Conservation (phyloP, 345 rosid genomes). For the Linum lewisii region DNA sequence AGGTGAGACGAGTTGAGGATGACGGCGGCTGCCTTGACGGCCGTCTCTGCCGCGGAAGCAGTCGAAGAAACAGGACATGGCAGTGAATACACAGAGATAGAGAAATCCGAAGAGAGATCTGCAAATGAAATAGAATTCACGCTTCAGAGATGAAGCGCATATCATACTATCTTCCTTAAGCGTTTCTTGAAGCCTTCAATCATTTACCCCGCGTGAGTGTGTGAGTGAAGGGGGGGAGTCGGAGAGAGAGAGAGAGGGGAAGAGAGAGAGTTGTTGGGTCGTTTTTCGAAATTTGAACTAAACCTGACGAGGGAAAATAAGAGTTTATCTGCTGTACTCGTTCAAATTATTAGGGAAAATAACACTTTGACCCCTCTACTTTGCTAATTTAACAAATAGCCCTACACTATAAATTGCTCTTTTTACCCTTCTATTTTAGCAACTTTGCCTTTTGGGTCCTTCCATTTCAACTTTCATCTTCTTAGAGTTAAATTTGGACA, state of each 20-base stretch:
- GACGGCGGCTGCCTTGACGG: slow-evolving; percentile 9
- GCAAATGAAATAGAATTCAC: slow-evolving; percentile 21
- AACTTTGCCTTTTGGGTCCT: no score
- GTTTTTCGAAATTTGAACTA: background rate
- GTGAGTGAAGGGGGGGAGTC: background rate
- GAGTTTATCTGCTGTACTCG: background rate
- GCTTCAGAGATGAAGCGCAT: slow-evolving; percentile 31
- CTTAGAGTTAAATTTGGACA: no score
- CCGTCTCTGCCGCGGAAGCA: slow-evolving; percentile 59
- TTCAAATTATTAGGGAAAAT: background rate
- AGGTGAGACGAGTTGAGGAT: slow-evolving; percentile 23
- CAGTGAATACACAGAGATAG: slow-evolving; percentile 24
- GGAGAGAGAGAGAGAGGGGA: background rate
- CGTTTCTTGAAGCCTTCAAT: background rate
- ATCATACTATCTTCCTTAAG: slow-evolving; percentile 28
- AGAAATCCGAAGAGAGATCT: slow-evolving; percentile 28
- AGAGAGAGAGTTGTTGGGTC: background rate
- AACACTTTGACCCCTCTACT: no score
- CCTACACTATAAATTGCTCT: no score
- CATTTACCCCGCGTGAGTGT: background rate
- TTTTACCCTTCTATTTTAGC: no score
- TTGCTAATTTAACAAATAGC: no score
- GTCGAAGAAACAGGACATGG: slow-evolving; percentile 74
- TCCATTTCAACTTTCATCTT: no score
- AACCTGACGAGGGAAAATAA: background rate